Evolutionary conservation across 768 basidiomycete genomes (phyloP), one percentile per base, ranked within the genome.

Genomic region (Trametes cingulata): DNA sequence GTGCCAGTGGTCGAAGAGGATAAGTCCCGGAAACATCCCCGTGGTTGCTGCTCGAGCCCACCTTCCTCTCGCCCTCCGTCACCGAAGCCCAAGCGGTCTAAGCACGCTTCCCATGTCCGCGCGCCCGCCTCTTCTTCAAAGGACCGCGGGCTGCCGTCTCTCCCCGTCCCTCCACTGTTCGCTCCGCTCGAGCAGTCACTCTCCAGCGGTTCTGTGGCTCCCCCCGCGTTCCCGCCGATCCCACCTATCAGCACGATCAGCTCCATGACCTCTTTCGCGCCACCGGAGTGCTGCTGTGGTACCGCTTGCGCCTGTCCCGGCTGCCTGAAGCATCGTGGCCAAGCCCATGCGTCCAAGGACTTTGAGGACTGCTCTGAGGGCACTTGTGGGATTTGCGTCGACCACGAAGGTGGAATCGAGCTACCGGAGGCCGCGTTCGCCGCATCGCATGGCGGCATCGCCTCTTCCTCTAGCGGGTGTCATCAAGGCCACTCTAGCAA

Each of bases 231-330:
- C 62, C 76, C 79, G 22, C 71, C 73, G 14, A 86, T 90, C 72
- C 85, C 87, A 14, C 80, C 87, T 1, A 79, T 88, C 67, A 83
- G 80, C 65, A 74, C 87, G 1, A 80, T 87, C 67, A 83, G 80
- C 65, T 74, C 77, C 42, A 78, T 87, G 43, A 74, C 76, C 20
- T 85, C 86, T 5, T 70, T 87, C 13, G 85, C 87, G 1, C 86
- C 83, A 14, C 80, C 87, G 2, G 87, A 86, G 2, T 91, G 90
- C 68, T 87, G 85, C 8, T 91, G 90, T 67, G 88, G 88, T 29
- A 71, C 83, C 42, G 74, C 75, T 40, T 92, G 90, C 67, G 79
- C 79, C 14, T 92, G 90, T 71, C 88, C 88, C 0, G 88, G 88
- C 35, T 92, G 90, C 68, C 70, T 82, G 10, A 79, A 87, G 65